Evolutionary conservation across 1,284 basidiomycete genomes (phyloP), one percentile per base, ranked within the genome.

Genomic region (Ceratobasidium sp.): DNA sequence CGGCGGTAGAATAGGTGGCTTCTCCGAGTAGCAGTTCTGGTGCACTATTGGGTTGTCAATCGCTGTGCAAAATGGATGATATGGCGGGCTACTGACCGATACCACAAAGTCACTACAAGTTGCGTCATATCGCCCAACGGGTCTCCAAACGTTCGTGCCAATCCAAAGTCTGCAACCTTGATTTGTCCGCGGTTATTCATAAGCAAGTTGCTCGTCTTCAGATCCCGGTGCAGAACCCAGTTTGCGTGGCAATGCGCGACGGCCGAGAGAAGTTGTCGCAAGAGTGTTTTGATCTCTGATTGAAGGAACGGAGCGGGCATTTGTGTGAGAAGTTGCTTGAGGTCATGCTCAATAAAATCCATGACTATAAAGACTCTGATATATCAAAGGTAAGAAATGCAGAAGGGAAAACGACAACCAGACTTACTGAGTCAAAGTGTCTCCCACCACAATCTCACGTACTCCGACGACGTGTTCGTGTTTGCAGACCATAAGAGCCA

Each of bases 311-410:
- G 96, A 49, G 92, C 90, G 0, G 95, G 94, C 96, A 98, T 98
- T 78, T 94, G 87, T 13, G 92, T 94, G 74, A 99, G 88, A 66
- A 99, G 88, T 1, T 96, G 94, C 85, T 99, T 99, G 82, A 99
- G 91, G 83, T 99, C 97, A 84, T 99, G 98, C 84, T 99, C 98
- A 82, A 99, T 97, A 82, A 99, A 99, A 82, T 99, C 97, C 96
- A 99, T 99, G 39, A 98, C 97, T 78, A 99, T 96, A 85, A 96
- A 99, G 74, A 99, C 95, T 87, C 95, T 97, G 87, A 10, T 17
- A 28, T 33, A 45, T 20, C 7, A 33, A 23, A 31, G 8, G 5
- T 17, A 8, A 33, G n/a, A 17, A 76, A 51, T 67, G 5, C 60
- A 37, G 51, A 76, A n/a, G 13, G 13, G 39, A 69, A 15, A 45